These are phyloP conservation scores for Chlorencoelia australis DNA, from an alignment of 2,329 filamentous ascomycete species.

Conservation along the genomic window DNA sequence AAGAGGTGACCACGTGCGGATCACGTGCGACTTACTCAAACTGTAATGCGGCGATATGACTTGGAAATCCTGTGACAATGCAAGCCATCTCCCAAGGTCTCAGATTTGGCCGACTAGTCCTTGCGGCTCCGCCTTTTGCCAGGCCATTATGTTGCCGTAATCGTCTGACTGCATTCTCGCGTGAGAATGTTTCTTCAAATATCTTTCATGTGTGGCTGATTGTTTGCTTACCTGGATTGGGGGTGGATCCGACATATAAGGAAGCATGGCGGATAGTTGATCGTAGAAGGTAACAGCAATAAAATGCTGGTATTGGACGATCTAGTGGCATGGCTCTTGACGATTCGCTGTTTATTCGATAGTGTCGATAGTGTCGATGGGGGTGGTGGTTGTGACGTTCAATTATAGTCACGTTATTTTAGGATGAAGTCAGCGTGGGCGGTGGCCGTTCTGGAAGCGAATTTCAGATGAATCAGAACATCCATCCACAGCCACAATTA, in stretches of 20 bases:
- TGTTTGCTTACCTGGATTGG: conserved; percentile 48
- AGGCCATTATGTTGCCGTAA: conserved; percentile 88
- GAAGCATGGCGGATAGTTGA: conserved; percentile 61
- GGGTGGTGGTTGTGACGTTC: neutral
- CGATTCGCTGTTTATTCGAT: neutral
- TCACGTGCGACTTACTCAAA: conserved; percentile 89
- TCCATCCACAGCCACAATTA: too few species aligned
- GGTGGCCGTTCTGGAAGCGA: too few species aligned
- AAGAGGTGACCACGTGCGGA: too few species aligned
- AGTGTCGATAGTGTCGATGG: neutral
- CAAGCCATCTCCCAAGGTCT: conserved; percentile 88
- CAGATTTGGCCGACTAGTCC: conserved; percentile 57
- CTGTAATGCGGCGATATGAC: conserved; percentile 76
- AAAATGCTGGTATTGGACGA: conserved; percentile 70
- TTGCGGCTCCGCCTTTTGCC: conserved; percentile 67
- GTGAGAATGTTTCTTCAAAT: neutral
- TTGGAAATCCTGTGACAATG: conserved; percentile 81
- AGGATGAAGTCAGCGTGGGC: too few species aligned
- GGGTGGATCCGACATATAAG: conserved; percentile 87
- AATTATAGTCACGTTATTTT: conserved; percentile 3
- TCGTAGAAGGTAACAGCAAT: conserved; percentile 85
- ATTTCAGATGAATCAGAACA: too few species aligned
- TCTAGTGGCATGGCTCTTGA: conserved; percentile 21
- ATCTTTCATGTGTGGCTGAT: neutral
- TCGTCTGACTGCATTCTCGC: conserved; percentile 45